Base-by-base conservation (phyloP, 768 basidiomycete genomes). In the Boletus subcaerulescens region DNA sequence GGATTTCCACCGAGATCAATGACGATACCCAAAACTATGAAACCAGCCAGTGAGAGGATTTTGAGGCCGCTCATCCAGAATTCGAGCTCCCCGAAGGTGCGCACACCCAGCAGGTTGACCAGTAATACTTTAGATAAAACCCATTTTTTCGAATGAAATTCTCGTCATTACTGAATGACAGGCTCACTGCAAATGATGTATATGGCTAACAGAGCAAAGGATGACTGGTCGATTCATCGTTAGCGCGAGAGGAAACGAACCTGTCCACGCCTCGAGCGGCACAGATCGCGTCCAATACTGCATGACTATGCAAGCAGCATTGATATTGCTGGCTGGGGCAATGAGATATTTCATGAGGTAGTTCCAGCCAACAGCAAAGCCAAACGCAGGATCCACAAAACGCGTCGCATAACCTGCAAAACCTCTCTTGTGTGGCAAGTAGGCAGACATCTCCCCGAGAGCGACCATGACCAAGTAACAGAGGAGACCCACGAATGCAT, bases 51-150 rank as follows among this genome's bases (percentile, higher is more conserved):
- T 48, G 47, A 61, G 48, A 18, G 76, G 65, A 90, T 77, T 68
- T 91, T 89, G 67, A 91, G 76, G 51, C 81, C 80, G 52, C 83
- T 86, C 61, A 81, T 80, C 84, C 85, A 87, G 69, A 87, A 87
- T 63, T 87, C 85, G n/a, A 87, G 71, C 64, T 89, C 86, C 48
- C 86, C 85, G 54, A 87, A 88, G 7, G 87, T 77, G 9, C 81
- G 77, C n/a, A 87, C 80, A 41, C 84, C 85, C 40, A 86, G 73
- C 14, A 85, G 65, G 66, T 87, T 87, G 58, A 85, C 35, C 3
- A 40, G 29, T 10, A 48, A 13, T 44, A 18, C 29, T 40, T 48
- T 9, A 9, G 24, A 57, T 13, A 31, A 35, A 36, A n/a, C 14
- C 7, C 17, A 39, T 42, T 29, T 9, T 24, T 41, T 26, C 9